Evolutionary conservation across 2,329 filamentous ascomycete species (phyloP).

Genomic region (Elsinoe necatrix): DNA sequence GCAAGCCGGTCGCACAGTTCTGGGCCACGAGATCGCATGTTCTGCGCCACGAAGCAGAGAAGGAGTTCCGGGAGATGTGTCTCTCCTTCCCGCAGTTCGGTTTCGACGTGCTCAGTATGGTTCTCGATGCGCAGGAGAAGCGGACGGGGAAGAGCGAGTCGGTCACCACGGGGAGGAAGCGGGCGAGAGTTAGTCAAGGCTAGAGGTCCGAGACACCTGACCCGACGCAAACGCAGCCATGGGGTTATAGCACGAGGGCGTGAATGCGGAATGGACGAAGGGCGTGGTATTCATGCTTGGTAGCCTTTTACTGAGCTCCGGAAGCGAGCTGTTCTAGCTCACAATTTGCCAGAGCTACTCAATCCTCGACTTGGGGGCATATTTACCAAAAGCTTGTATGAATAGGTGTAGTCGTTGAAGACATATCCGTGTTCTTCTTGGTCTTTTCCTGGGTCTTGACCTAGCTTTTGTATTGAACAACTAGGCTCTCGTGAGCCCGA

Average conservation of each 20-base stretch:
- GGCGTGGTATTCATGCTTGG: background rate
- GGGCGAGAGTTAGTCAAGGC: slow-evolving; percentile 12
- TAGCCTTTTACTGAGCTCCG: background rate
- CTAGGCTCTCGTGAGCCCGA: no score
- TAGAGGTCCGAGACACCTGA: background rate
- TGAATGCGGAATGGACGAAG: background rate
- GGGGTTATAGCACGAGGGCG: background rate
- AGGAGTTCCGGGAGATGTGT: slow-evolving; percentile 76
- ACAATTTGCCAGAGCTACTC: background rate
- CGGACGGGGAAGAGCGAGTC: slow-evolving; percentile 22
- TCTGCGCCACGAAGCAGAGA: slow-evolving; percentile 74
- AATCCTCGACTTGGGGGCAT: background rate
- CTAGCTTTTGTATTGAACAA: no score
- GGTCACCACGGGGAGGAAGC: slow-evolving; percentile 10
- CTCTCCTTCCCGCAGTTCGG: slow-evolving; percentile 85
- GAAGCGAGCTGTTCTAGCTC: background rate
- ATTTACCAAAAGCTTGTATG: slow-evolving; percentile 1
- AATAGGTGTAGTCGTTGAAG: background rate
- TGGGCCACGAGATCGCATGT: slow-evolving; percentile 78
- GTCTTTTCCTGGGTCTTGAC: background rate
- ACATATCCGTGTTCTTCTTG: background rate
- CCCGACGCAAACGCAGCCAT: background rate
- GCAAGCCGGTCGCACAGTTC: slow-evolving; percentile 78
- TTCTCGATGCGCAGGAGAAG: slow-evolving; percentile 45
- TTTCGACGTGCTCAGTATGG: slow-evolving; percentile 76